Evolutionary conservation across 805 yeast species (phyloP).

Genomic region (Candida tallmaniae): DNA sequence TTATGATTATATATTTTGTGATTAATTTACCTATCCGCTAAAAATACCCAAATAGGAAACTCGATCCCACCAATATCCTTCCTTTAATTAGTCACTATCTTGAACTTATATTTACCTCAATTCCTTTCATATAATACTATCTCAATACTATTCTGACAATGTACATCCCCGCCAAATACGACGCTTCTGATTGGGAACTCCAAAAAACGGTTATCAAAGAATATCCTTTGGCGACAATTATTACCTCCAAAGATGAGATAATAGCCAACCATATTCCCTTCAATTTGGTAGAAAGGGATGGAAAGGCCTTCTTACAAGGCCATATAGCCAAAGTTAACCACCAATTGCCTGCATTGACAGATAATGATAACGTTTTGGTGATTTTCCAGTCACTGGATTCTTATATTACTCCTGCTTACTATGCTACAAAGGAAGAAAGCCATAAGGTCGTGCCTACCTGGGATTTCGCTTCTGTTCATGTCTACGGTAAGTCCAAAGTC

Average conservation of each 20-base stretch:
- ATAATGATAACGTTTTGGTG: slow-evolving; percentile 39
- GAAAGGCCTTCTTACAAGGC: slow-evolving; percentile 42
- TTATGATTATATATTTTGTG: too few species aligned
- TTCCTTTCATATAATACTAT: too few species aligned
- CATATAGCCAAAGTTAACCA: slow-evolving; percentile 53
- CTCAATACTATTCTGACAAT: slow-evolving; percentile 13
- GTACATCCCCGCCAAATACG: slow-evolving; percentile 36
- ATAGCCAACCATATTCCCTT: slow-evolving; percentile 59
- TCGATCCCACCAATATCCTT: too few species aligned
- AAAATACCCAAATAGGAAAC: too few species aligned
- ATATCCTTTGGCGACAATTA: slow-evolving; percentile 50
- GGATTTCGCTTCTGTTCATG: slow-evolving; percentile 58
- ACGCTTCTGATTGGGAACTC: slow-evolving; percentile 28
- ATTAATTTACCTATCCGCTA: too few species aligned
- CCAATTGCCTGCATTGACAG: slow-evolving; percentile 41
- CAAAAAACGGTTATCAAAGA: slow-evolving; percentile 39
- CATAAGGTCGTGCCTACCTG: slow-evolving; percentile 69
- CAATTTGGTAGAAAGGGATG: slow-evolving; percentile 30
- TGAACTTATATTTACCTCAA: too few species aligned
- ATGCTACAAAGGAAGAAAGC: slow-evolving; percentile 50
- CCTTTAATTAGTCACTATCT: too few species aligned
- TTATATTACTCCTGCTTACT: slow-evolving; percentile 58
- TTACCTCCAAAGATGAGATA: slow-evolving; percentile 32
- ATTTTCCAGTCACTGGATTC: slow-evolving; percentile 50
- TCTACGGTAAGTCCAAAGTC: slow-evolving; percentile 46